Evolutionary conservation across 164 flowering plant genomes (phyloP).

Genomic region (Tinospora cordifolia): DNA sequence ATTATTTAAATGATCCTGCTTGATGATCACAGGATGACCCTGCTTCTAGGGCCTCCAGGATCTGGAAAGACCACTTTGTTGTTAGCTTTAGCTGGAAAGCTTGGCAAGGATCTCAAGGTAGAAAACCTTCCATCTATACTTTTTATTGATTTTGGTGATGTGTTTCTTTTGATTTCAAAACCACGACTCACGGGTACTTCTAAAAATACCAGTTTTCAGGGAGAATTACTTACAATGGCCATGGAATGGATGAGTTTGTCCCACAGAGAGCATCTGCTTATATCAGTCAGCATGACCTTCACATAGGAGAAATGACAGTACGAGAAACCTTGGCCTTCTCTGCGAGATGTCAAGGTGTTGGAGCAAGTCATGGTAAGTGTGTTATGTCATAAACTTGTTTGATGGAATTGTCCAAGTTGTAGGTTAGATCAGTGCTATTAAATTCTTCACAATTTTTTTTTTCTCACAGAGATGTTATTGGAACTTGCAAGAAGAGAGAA

Average conservation of each 20-base stretch:
- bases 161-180: no score
- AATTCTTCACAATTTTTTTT: background rate
- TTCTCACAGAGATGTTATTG: slow-evolving; percentile 45
- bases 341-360: slow-evolving; percentile 62
- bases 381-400: background rate
- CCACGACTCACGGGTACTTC: no score
- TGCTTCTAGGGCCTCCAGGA: slow-evolving; percentile 74
- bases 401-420: no score
- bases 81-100: slow-evolving; percentile 59
- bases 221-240: slow-evolving; percentile 56
- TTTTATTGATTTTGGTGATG: no score
- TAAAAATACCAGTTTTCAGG: slow-evolving; percentile 17
- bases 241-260: slow-evolving; percentile 43
- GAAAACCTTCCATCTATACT: no score
- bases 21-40: slow-evolving; percentile 46
- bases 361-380: background rate
- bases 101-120: slow-evolving; percentile 17
- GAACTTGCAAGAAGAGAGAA: slow-evolving; percentile 68
- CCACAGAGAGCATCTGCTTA: slow-evolving; percentile 64
- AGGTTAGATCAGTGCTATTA: no score
- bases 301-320: slow-evolving; percentile 66
- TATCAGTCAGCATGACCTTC: slow-evolving; percentile 66
- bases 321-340: slow-evolving; percentile 72
- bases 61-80: slow-evolving; percentile 69
- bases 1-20: no score